Evolutionary conservation across 257 asterid species (phyloP).

Genomic region (Fraxinus pennsylvanica): DNA sequence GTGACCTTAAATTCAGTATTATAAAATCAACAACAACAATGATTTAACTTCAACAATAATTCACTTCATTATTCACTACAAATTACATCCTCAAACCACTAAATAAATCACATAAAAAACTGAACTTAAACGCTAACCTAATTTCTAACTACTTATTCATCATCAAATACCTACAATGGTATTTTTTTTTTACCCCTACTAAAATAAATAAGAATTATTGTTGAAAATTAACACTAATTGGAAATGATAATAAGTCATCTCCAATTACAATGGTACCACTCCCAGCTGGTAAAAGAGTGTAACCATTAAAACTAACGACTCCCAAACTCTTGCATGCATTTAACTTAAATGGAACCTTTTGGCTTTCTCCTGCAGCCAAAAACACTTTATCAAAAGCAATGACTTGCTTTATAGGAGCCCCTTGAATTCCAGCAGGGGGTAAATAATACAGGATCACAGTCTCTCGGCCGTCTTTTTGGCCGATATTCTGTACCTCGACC

Average conservation of each 20-base stretch:
- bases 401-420: slow-evolving; percentile 35
- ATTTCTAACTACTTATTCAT: slow-evolving; percentile 1
- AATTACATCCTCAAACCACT: background rate
- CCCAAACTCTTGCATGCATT: slow-evolving; percentile 43
- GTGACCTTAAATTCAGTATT: too few species aligned
- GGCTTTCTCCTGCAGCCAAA: slow-evolving; percentile 23
- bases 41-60: background rate
- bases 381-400: slow-evolving; percentile 41
- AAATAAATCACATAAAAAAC: background rate
- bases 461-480: slow-evolving; percentile 35
- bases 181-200: background rate
- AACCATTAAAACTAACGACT: slow-evolving; percentile 30
- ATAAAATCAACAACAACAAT: background rate
- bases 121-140: background rate
- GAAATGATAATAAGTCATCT: slow-evolving; percentile 19
- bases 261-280: slow-evolving; percentile 38
- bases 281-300: slow-evolving; percentile 36
- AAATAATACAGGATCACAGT: slow-evolving; percentile 36
- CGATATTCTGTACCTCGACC: slow-evolving; percentile 34
- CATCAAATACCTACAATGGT: background rate
- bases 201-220: background rate
- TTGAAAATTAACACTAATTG: slow-evolving; percentile 25
- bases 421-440: slow-evolving; percentile 26
- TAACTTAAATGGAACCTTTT: slow-evolving; percentile 26
- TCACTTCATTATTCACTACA: background rate